phyloP scores from a whole-genome alignment of 2,329 filamentous ascomycete genomes.

The Dactylonectria macrodidyma region DNA sequence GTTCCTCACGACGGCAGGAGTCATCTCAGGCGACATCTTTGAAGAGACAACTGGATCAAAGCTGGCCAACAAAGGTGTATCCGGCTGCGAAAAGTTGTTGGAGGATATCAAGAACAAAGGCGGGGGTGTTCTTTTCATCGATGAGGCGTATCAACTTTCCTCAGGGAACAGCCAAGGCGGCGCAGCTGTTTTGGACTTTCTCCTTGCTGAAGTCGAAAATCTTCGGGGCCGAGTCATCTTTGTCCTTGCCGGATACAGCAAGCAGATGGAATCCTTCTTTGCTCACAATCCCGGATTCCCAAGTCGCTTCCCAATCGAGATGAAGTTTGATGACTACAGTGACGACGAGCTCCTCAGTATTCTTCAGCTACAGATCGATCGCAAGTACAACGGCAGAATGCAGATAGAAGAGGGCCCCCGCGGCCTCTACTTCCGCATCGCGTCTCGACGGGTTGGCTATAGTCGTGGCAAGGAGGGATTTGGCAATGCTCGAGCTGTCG shows the following conservation, averaged over 20 bases:
- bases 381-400: constrained; percentile 70
- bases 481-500: constrained; percentile 79
- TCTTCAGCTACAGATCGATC: constrained; percentile 66
- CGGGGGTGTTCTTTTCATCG: constrained; percentile 82
- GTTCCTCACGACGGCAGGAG: constrained; percentile 74
- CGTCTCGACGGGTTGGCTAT: constrained; percentile 71
- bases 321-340: constrained; percentile 79
- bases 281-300: constrained; percentile 80
- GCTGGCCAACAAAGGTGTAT: constrained; percentile 74
- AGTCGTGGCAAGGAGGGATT: constrained; percentile 77
- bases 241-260: constrained; percentile 80
- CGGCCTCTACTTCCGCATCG: constrained; percentile 77
- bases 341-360: constrained; percentile 77
- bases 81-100: constrained; percentile 67
- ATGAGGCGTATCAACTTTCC: constrained; percentile 83
- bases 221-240: constrained; percentile 78
- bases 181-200: constrained; percentile 75
- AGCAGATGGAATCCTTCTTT: constrained; percentile 84
- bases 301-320: constrained; percentile 76
- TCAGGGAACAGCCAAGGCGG: constrained; percentile 72
- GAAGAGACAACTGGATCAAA: constrained; percentile 78
- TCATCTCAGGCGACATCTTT: constrained; percentile 73
- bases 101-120: constrained; percentile 66
- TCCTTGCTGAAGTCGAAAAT: constrained; percentile 82
- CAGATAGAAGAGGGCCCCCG: constrained; percentile 68